Evolutionary conservation across 768 basidiomycete genomes (phyloP), one percentile per base, ranked within the genome.

Genomic region (Gloeophyllum trabeum): DNA sequence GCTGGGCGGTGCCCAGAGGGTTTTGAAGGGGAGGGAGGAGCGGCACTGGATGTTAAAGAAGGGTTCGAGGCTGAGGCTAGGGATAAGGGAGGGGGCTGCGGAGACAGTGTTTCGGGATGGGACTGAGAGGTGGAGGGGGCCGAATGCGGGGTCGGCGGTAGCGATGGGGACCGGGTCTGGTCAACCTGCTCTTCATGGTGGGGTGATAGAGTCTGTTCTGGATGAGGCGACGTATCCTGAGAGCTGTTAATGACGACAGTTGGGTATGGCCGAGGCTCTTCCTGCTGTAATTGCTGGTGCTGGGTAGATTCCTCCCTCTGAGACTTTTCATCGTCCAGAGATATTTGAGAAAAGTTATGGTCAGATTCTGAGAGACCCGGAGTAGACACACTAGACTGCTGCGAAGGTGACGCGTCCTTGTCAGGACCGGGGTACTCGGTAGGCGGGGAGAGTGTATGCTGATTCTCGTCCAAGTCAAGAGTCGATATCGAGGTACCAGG

Each of bases 401-500:
- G 39, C 6, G 51, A 52, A 39, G 57, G 49, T 44, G 63, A 49
- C 41, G 52, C 24, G 16, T 30, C 30, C 1, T 49, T 43, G 20
- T 38, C 40, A 40, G 54, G 25, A n/a, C n/a, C n/a, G 19, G 46
- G 32, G 23, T 53, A 50, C 32, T 5, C 41, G 45, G 34, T 32
- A 52, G 18, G 47, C 55, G 47, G 54, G 54, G 4, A 32, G 10
- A 32, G 10, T 32, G 28, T 10, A 16, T 16, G 10, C 7, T 21
- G 10, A 37, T 10, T 37, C 10, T 59, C 63, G 39, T 75, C 67
- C 34, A 81, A 71, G 51, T 73, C 66, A 30, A 80, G 61, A 0
- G 77, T 80, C 12, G 78, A 79, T 41, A 77, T 67, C 6, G 78
- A 77, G 6, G 63, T 64, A 53, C 75, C 62, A 3, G 39, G 50